Base-by-base conservation (phyloP, 2,329 filamentous ascomycete genomes). In the Teratosphaeria epicoccoides region DNA sequence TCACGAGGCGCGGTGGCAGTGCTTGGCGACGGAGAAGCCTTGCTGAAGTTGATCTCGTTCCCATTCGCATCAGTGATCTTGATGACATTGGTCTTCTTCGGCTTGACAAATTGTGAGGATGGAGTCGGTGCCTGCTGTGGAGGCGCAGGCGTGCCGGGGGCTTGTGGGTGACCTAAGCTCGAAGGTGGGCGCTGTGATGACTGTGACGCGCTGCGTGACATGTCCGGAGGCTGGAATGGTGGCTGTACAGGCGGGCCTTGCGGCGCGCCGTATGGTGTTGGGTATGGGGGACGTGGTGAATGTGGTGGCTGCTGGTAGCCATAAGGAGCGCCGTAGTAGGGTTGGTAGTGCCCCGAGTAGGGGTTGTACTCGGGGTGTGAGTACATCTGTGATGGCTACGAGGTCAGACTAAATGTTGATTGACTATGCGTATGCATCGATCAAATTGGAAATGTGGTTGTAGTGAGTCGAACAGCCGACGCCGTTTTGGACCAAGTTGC, bases 161-260 rank as follows among this genome's bases (percentile, higher is more conserved):
- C 59, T 24, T 62, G 72, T 66, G 82, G 68, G 74, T 87, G 78
- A 45, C 78, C 77, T 26, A 82, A 69, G 60, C 78, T 81, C 40
- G 81, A 82, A 9, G 73, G 70, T 17, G 81, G 80, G 56, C 80
- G 75, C 70, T 78, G 62, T 70, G 87, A 87, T 51, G 85, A 78
- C 68, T 93, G 87, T 2, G 88, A 94, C 2, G 85, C 81, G 55
- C 82, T 89, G 61, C 90, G 84, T 2, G 90, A 93, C 85, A 95
- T 90, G 40, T 74, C 73, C 52, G 80, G 72, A 56, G 83, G 77
- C 67, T 85, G 73, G 63, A 78, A 83, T 37, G 77, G 75, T 51
- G 70, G 69, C 44, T 72, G 74, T 67, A 79, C 76, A 17, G 44
- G 23, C 59, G 69, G 50, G 33, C 51, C 69, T 49, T 64, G 69